Evolutionary conservation across 2,329 filamentous ascomycete species (phyloP).

Genomic region (Dothistroma pini): DNA sequence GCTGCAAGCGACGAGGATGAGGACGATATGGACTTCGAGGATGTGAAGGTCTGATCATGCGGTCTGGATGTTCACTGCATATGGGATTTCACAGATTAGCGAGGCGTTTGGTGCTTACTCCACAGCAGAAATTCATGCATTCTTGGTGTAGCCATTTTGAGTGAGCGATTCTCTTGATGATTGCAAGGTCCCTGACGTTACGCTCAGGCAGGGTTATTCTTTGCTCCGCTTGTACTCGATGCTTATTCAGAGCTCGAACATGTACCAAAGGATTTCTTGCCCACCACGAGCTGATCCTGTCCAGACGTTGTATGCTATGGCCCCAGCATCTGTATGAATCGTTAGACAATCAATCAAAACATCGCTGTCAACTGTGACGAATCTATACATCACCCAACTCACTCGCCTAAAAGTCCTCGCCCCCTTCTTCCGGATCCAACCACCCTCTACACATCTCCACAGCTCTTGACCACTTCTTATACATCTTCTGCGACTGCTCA

Average conservation of each 20-base stretch:
- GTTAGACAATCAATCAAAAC: no score
- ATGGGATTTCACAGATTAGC: constrained; percentile 7
- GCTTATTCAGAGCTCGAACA: no score
- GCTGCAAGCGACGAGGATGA: constrained; percentile 42
- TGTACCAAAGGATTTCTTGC: no score
- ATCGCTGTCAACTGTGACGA: no score
- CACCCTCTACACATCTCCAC: constrained; percentile 77
- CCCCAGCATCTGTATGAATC: no score
- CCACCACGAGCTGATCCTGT: no score
- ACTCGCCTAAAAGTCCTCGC: constrained; percentile 5
- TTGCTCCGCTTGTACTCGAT: no score
- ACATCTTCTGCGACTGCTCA: constrained; percentile 52
- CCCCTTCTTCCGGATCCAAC: constrained; percentile 34
- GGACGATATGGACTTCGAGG: constrained; percentile 48
- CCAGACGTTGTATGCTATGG: no score
- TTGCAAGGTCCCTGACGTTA: neutral
- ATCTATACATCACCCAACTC: no score
- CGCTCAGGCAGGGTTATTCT: no score
- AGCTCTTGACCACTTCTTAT: constrained; percentile 69
- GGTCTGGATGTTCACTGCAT: neutral
- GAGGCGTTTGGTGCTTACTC: constrained; percentile 9
- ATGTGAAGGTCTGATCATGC: constrained; percentile 31
- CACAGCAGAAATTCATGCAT: neutral
- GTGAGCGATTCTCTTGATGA: neutral
- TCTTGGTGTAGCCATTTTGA: neutral